phyloP scores from a whole-genome alignment of 768 basidiomycete species.

The Rubroboletus pulcherrimus region DNA sequence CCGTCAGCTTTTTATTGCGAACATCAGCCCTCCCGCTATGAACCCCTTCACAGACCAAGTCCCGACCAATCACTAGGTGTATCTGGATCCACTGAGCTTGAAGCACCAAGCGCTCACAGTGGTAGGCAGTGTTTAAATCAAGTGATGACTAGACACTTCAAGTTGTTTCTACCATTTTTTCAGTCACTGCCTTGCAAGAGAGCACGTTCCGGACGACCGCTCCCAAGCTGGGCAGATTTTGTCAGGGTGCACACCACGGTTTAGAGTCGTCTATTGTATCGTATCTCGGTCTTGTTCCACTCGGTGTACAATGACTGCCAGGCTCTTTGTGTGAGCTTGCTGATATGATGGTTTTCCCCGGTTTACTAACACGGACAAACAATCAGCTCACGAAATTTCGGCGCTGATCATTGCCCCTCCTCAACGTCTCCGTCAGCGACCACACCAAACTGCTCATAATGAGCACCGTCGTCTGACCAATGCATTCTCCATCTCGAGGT shows the following conservation, averaged over 20 bases:
- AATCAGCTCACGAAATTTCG: not conserved
- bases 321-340: not conserved
- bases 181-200: not conserved
- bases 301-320: not conserved
- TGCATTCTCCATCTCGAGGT: not conserved
- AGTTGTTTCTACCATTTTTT: no score
- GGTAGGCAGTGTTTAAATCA: no score
- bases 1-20: no score
- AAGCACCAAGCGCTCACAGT: not conserved
- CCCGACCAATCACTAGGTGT: not conserved
- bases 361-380: conserved; percentile 14
- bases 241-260: not conserved
- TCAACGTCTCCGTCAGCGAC: conserved; percentile 1
- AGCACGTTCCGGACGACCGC: not conserved
- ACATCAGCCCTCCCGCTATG: not conserved
- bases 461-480: conserved; percentile 14
- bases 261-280: not conserved
- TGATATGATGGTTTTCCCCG: not conserved
- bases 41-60: not conserved
- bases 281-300: not conserved
- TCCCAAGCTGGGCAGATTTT: not conserved
- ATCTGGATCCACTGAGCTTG: not conserved
- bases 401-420: not conserved
- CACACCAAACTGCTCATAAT: conserved; percentile 15
- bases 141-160: not conserved